Evolutionary conservation across 257 asterid genomes (phyloP), one percentile per base, ranked within the genome.

Genomic region (Forsythia viridissima): DNA sequence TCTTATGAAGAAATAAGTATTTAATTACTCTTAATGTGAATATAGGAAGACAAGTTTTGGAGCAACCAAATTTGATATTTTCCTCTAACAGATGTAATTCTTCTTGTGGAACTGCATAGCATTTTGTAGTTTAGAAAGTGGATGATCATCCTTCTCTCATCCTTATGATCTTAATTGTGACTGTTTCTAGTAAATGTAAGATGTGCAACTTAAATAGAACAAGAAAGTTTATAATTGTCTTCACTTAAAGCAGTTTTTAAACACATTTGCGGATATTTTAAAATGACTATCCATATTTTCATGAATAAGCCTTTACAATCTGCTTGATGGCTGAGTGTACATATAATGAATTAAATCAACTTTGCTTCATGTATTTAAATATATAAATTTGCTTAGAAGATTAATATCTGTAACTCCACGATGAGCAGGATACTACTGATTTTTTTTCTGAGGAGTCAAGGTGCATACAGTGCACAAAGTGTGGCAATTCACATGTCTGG

Each of bases 391-490:
- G 5, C 66, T 59, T 15, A 8, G 65, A 72, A 75, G 69, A 74
- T 42, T 66, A 37, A 70, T 66, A 69, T 80, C 70, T 48, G 16
- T 76, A 72, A 69, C 57, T 86, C 71, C 70, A 55, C 78, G 46
- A 69, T 82, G 66, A 57, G 76, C 95, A 95, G 99, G 91, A 74
- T 80, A 52, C 93, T 38, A 80, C 97, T 41, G 97, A 89, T 85
- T 91, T 88, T 80, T 92, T 89, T 86, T 85, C 96, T 52, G 96
- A 95, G 86, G 99, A 93, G 81, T 95, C 99, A 1, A 91, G 98
- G 87, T 92, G 96, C 74, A 93, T 95, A 85, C 97, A 95, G 78
- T 95, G 99, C 92, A 93, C 99, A 15, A 95, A 95, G 85, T 95
- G 99, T 90, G 96, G 98, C 67, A 88, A 88, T 79, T 92, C 97